phyloP scores from a whole-genome alignment of 176 grass and related monocot species.

The Musa beccarii region DNA sequence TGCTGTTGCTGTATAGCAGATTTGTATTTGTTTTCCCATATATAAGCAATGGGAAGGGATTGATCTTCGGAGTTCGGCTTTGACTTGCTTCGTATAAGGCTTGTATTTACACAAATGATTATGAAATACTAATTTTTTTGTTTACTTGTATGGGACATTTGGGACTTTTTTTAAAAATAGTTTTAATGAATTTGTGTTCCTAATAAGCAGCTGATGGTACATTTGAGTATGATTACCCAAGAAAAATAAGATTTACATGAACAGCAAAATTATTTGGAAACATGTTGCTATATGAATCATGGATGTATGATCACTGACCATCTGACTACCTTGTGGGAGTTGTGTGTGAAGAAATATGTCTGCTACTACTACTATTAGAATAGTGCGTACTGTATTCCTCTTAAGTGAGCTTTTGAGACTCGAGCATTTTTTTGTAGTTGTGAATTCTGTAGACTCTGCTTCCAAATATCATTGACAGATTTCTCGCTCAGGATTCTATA shows the following conservation, averaged over 20 bases:
- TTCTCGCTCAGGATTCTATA: too few species aligned
- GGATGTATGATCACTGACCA: too few species aligned
- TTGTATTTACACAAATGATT: slow-evolving; percentile 3
- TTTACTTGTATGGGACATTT: not conserved
- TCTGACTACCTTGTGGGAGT: too few species aligned
- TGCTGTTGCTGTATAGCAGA: not conserved
- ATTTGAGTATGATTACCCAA: not conserved
- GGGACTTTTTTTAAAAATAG: not conserved
- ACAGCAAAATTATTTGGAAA: too few species aligned
- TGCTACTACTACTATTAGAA: too few species aligned
- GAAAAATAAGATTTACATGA: not conserved
- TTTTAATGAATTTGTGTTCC: not conserved
- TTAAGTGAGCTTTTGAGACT: too few species aligned
- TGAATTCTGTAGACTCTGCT: too few species aligned
- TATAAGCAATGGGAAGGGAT: not conserved
- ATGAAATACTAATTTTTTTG: not conserved
- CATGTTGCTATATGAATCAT: too few species aligned
- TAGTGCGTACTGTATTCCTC: too few species aligned
- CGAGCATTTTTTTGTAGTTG: too few species aligned
- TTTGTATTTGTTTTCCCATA: not conserved
- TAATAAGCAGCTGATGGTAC: not conserved
- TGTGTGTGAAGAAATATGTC: too few species aligned
- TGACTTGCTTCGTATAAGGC: not conserved
- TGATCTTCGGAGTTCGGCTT: not conserved
- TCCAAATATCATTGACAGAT: too few species aligned